phyloP scores from a whole-genome alignment of 2,329 filamentous ascomycete species.

The Ophiocordyceps sinensis region DNA sequence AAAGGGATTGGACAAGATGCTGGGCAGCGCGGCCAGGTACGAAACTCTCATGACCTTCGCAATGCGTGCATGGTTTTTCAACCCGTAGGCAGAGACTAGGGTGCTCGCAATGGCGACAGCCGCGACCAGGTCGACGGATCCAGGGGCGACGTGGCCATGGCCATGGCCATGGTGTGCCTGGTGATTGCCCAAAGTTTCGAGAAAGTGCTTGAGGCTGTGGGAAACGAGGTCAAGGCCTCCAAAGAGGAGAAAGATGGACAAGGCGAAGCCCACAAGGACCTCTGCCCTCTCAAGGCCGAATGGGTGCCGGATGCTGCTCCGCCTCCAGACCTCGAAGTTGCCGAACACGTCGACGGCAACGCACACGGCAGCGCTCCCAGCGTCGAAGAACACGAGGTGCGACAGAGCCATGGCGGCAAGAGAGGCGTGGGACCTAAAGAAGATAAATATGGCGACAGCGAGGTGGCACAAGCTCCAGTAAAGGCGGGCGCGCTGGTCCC shows the following conservation, averaged over 20 bases:
- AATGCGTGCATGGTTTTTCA: constrained; percentile 85
- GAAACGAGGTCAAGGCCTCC: constrained; percentile 93
- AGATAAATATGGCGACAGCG: constrained; percentile 66
- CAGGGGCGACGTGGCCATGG: constrained; percentile 53
- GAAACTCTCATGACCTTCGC: constrained; percentile 80
- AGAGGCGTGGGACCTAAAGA: constrained; percentile 74
- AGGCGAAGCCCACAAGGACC: constrained; percentile 86
- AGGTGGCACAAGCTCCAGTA: constrained; percentile 88
- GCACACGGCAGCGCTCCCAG: constrained; percentile 79
- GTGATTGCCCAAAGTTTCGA: constrained; percentile 50
- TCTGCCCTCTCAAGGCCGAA: constrained; percentile 88
- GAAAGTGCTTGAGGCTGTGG: constrained; percentile 83
- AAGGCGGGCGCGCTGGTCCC: constrained; percentile 67
- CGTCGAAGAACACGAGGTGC: constrained; percentile 90
- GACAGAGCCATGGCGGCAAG: constrained; percentile 85
- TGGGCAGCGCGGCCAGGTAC: constrained; percentile 68
- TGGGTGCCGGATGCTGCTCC: constrained; percentile 81
- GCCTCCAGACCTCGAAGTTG: constrained; percentile 96
- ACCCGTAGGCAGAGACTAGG: constrained; percentile 68
- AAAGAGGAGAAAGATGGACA: constrained; percentile 93
- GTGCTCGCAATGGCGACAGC: constrained; percentile 72
- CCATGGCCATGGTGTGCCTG: constrained; percentile 55
- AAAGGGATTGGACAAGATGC: constrained; percentile 83
- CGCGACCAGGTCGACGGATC: constrained; percentile 69
- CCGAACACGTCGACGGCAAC: constrained; percentile 84